Evolutionary conservation across 2,329 filamentous ascomycete species (phyloP), one percentile per base, ranked within the genome.

Genomic region (Pezicula radicicola): DNA sequence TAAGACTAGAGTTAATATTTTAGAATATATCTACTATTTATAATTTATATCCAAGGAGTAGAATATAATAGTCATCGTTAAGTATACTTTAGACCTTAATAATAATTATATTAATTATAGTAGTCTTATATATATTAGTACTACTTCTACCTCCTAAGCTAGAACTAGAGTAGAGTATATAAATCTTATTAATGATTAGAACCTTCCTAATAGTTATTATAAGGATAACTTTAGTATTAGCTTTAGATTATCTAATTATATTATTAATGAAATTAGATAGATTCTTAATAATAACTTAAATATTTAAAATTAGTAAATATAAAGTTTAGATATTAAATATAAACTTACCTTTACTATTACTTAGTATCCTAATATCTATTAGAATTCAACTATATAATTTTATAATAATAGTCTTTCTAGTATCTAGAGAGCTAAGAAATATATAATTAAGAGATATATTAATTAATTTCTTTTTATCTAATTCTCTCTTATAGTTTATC

Each of bases 151-250:
- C 60, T 0, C 63, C 66, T 3, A 47, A 63, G 8, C 66, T 64
- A n/a, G n/a, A n/a, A 0, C 71, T 72, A 1, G 70, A 67, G 42
- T 75, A 79, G 0, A 93, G 73, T 30, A 83, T 82, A 56, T 93
- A 92, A 0, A 88, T 88, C 62, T 94, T 88, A 55, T 93, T 89
- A 3, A 93, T 91, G 13, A 93, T 80, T 0, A 93, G 75, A 0
- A 92, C 86, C 57, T 92, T 92, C 0, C 89, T 89, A 0, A 78
- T 57, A 0, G 85, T 83, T 0, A 83, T 71, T 0, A 79, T 81
- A 0, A 93, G 73, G 6, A 92, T 91, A 0, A 74, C 84, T 57
- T 89, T 92, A 0, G 88, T 92, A 30, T 84, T 81, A 2, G 77
- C 72, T 64, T 93, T 88, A 0, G 88, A 91, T 1, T 77, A 72